Evolutionary conservation across 257 asterid species (phyloP), one percentile per base, ranked within the genome.

Genomic region (Solanum appendiculatum): DNA sequence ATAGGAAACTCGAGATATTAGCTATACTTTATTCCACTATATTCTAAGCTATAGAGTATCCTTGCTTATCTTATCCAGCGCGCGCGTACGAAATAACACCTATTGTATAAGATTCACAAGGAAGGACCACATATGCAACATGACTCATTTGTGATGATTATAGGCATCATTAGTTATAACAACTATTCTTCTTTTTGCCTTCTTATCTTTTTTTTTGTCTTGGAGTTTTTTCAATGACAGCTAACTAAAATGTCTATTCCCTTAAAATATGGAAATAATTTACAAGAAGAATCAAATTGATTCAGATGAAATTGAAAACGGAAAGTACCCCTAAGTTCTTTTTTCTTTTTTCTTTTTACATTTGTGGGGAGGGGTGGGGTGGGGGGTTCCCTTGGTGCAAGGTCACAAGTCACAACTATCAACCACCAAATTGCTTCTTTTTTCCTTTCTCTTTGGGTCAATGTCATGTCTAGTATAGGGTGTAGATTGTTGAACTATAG

Each of bases 121-220:
- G 87, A 51, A 90, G 93, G 95, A 88, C 94, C 93, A 90, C 92
- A 3, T 7, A 64, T 88, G 88, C 87, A 88, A 86, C 87, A 89
- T 91, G 92, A 87, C 90, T 86, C 88, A 31, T 77, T 46, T 86
- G 83, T 54, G 82, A 93, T 95, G 89, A 94, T 94, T 93, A 93
- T 42, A 60, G 82, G 84, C 91, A 93, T 94, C 94, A 93, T 95
- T 91, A 87, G 86, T 88, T 82, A 44, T 37, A 88, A 75, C 89
- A 63, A 87, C 91, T 83, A 86, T 78, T 86, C 85, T 86, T 86
- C 54, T 84, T 33, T 82, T 86, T 87, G 66, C 78, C 85, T 77
- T 87, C 51, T 46, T 85, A 46, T 6, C 74, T 88, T 90, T 85
- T 83, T 39, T 83, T 39, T 31, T 31, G 27, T 86, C n/a, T 89